Base-by-base conservation (phyloP, 2,329 filamentous ascomycete species). In the Ambrosiella xylebori region DNA sequence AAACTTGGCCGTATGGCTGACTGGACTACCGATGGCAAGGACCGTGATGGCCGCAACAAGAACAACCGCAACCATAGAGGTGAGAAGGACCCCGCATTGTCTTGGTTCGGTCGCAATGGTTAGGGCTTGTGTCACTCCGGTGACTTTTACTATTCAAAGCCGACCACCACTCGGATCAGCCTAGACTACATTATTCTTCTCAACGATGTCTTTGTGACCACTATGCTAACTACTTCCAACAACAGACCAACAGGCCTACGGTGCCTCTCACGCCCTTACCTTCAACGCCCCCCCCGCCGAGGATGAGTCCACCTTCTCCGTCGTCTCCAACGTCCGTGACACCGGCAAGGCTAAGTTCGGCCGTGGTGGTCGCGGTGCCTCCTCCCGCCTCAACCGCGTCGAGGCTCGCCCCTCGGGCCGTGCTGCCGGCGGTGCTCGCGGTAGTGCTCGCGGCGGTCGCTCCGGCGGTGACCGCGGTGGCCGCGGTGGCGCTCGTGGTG, bases 1-100 rank as follows among this genome's bases (percentile, higher is more conserved):
- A 97, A 96, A 79, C 78, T 98, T 61, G 93, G 93, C 68, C 90
- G 93, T 71, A 97, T 98, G 90, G 93, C 93, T 61, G 93, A 98
- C 77, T 98, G 93, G 93, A 95, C 90, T 15, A 69, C 82, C 53
- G 93, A 96, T 69, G 83, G 86, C 70, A 96, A 96, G 74, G 88
- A 93, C 61, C 77, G 89, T 67, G 80, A 84, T 65, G 74, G 77
- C 54, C 77, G 82, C 61, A 85, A 86, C 64, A 83, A 86, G 71
- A 87, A 93, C 69, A 89, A 91, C 72, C 80, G 91, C 65, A 93
- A 90, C 72, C 96, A 86, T 73, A 84, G 93, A 81, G 90, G 90
- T 95, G n/a, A 47, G n/a, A 6, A 15, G 19, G 8, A 47, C 11
- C 19, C 7, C 2, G n/a, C 7, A 17, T 8, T 15, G 44, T 17